phyloP scores from a whole-genome alignment of 2,329 filamentous ascomycete genomes.

The Botrytis hyacinthi region DNA sequence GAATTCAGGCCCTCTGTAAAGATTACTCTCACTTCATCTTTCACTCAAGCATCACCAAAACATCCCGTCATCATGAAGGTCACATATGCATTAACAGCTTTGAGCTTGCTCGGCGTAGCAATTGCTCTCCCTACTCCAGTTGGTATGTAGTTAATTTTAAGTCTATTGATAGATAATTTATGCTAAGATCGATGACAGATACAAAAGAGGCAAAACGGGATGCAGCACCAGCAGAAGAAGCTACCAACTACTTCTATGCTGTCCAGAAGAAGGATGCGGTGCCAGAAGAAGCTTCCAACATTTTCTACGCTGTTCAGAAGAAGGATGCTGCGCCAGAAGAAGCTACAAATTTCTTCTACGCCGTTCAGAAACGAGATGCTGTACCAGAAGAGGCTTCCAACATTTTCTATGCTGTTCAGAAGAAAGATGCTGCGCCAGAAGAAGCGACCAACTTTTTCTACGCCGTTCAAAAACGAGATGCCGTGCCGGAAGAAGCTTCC shows the following conservation, averaged over 20 bases:
- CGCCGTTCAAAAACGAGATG: neutral
- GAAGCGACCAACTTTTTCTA: neutral
- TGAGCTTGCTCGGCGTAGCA: slow-evolving; percentile 4
- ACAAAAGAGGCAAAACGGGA: neutral
- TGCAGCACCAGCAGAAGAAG: neutral
- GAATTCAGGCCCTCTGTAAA: no score
- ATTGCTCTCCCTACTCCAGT: neutral
- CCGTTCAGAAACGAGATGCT: neutral
- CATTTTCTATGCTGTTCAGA: neutral
- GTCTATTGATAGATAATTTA: neutral
- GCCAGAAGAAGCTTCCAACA: neutral
- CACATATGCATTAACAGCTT: neutral
- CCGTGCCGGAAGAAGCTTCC: neutral
- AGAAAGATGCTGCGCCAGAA: neutral
- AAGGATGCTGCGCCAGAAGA: neutral
- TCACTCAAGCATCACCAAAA: neutral
- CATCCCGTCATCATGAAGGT: slow-evolving; percentile 10
- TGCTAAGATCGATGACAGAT: neutral
- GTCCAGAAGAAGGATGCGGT: neutral
- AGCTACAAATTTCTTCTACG: neutral
- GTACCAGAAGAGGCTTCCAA: neutral
- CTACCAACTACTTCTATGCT: neutral
- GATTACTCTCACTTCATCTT: neutral
- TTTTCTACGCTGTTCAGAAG: neutral
- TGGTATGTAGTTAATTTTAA: neutral